These are phyloP conservation scores for Rosa chinensis DNA, from an alignment of 306 rosid genomes.

Conservation along the genomic window DNA sequence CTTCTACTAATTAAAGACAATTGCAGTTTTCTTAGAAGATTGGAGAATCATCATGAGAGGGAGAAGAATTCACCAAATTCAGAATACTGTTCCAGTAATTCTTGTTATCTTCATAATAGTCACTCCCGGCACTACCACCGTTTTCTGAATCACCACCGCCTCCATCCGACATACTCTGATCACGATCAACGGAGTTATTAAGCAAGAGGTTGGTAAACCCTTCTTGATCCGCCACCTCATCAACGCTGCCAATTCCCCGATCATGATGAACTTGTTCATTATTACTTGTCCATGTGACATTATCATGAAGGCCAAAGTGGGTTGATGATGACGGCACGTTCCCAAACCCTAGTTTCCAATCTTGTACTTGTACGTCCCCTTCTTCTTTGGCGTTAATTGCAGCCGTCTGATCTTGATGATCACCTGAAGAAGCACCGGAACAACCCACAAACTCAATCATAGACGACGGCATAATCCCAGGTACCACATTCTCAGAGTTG, in stretches of 20 bases:
- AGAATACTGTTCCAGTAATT: slow-evolving; percentile 94
- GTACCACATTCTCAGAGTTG: slow-evolving; percentile 26
- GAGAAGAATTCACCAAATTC: slow-evolving; percentile 87
- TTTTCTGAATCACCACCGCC: slow-evolving; percentile 60
- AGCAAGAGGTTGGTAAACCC: slow-evolving; percentile 91
- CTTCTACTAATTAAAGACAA: not conserved
- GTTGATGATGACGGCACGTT: slow-evolving; percentile 48
- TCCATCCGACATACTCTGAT: slow-evolving; percentile 54
- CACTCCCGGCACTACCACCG: slow-evolving; percentile 29
- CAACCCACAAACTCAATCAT: slow-evolving; percentile 78
- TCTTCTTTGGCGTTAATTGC: slow-evolving; percentile 28
- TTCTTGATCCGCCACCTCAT: slow-evolving; percentile 43
- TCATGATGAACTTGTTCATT: slow-evolving; percentile 14
- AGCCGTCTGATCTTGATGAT: not conserved
- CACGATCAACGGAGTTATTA: slow-evolving; percentile 56
- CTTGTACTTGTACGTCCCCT: slow-evolving; percentile 2
- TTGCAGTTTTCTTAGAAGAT: slow-evolving; percentile 41
- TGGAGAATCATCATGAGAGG: slow-evolving; percentile 61
- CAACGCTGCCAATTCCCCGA: not conserved
- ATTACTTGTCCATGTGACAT: not conserved
- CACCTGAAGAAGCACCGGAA: slow-evolving; percentile 50
- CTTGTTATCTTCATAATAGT: slow-evolving; percentile 80
- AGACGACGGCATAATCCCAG: slow-evolving; percentile 33
- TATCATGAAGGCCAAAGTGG: not conserved
- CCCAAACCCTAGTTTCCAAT: slow-evolving; percentile 23